Evolutionary conservation across 352 stramenopile genomes (phyloP), one percentile per base, ranked within the genome.

Genomic region (Phytophthora hibernalis): DNA sequence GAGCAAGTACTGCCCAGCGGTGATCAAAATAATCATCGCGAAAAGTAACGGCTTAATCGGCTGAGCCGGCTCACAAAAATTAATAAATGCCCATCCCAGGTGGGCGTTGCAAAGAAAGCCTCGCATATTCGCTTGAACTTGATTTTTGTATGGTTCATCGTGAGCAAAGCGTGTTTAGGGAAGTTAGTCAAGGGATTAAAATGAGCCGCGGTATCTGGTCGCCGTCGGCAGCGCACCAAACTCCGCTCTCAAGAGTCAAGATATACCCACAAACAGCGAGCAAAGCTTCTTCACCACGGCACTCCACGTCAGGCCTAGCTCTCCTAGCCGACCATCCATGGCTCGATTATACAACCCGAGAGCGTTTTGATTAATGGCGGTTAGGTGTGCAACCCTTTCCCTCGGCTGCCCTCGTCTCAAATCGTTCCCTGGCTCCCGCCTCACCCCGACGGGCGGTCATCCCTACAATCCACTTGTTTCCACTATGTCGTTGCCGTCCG

Each of bases 391-490:
- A 54, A 49, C 21, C 45, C 37, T 48, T 52, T 31, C 28, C 53
- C 22, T 10, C 9, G n/a, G 5, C 20, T 31, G 59, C 65, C 65
- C 65, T 68, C 65, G 65, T 72, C 65, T 72, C 65, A 72, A 72
- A 37, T 9, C 35, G 31, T 21, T 26, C 30, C 38, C 28, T 72
- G 64, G 56, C 57, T 72, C 65, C 65, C 59, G 65, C 65, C 65
- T 72, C 58, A 68, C 16, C 33, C 2, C 10, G 24, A 33, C 4
- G 52, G 51, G 21, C 30, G 22, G 65, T 53, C 59, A 44, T 21
- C 58, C 30, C 18, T 52, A 72, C 50, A 56, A 24, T 30, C 12
- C 0, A 37, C 37, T 55, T 26, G 1, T 0, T 2, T 12, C 4
- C 2, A 43, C 13, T 72, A 67, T 50, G 13, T 10, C 0, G 1